These are phyloP conservation scores for Friedmanniomyces endolithicus DNA, from an alignment of 495 filamentous ascomycete genomes.

Conservation along the genomic window DNA sequence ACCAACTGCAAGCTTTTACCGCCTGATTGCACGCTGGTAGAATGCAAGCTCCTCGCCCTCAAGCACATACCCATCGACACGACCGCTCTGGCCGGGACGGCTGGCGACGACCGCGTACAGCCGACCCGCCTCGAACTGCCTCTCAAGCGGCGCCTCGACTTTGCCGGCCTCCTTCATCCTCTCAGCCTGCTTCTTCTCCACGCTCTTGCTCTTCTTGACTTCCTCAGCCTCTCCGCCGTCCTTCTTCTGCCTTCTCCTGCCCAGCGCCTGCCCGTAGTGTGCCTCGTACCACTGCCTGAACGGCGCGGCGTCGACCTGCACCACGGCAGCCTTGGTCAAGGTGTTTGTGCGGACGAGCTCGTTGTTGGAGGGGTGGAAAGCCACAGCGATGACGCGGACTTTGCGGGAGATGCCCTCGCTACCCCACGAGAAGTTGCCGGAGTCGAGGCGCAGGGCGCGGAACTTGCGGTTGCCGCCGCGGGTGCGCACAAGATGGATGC, in stretches of 20 bases:
- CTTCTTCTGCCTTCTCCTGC: constrained; percentile 76
- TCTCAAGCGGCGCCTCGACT: constrained; percentile 83
- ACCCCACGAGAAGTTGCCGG: constrained; percentile 98
- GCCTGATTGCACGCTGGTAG: constrained; percentile 97
- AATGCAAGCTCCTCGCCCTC: constrained; percentile 99
- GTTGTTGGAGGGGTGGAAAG: constrained; percentile 99
- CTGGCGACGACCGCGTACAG: constrained; percentile 83
- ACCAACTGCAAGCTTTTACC: constrained; percentile 46
- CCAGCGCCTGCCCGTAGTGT: constrained; percentile 85
- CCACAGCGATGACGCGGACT: constrained; percentile 93
- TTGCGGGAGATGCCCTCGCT: constrained; percentile 96
- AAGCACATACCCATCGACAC: constrained; percentile 91
- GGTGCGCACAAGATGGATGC: constrained; percentile 96
- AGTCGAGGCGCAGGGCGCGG: constrained; percentile 96
- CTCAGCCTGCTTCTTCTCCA: constrained; percentile 89
- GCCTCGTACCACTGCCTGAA: constrained; percentile 99
- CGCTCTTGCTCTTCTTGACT: constrained; percentile 77
- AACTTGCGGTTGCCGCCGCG: constrained; percentile 99
- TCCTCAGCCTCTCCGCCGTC: constrained; percentile 44
- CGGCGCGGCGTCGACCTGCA: constrained; percentile 95
- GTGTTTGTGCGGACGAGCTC: constrained; percentile 99
- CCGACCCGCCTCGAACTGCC: constrained; percentile 97
- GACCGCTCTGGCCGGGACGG: constrained; percentile 91
- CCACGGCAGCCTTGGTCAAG: constrained; percentile 94
- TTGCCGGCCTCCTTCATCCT: constrained; percentile 70